phyloP scores from a whole-genome alignment of 768 basidiomycete species.

The Steccherinum ochraceum region DNA sequence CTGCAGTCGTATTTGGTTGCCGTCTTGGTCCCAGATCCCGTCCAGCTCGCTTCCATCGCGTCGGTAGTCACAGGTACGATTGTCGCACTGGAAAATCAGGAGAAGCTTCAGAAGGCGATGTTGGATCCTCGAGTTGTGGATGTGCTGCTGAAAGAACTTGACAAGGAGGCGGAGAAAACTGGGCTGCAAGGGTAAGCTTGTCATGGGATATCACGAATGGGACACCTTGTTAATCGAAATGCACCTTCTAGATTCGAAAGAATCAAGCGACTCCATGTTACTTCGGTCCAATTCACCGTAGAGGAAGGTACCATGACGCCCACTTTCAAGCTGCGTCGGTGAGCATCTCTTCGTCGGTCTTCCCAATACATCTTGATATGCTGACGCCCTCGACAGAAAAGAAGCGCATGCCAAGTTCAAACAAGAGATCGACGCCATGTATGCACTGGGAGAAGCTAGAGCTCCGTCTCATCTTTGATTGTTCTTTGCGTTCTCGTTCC shows the following conservation, averaged over 20 bases:
- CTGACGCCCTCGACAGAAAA: conserved; percentile 38
- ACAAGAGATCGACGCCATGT: conserved; percentile 65
- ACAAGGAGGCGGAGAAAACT: conserved; percentile 52
- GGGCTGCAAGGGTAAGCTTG: conserved; percentile 82
- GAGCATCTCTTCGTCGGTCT: too few species aligned
- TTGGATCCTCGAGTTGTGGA: conserved; percentile 54
- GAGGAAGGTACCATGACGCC: conserved; percentile 86
- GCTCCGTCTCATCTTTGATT: too few species aligned
- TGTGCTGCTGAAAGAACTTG: conserved; percentile 50
- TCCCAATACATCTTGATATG: not conserved
- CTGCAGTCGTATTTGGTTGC: conserved; percentile 86
- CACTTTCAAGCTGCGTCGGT: conserved; percentile 80
- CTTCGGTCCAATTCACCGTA: conserved; percentile 63
- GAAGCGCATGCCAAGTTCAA: conserved; percentile 74
- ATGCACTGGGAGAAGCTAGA: conserved; percentile 27
- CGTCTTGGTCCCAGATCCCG: conserved; percentile 79
- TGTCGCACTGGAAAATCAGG: conserved; percentile 44
- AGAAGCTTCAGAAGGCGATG: conserved; percentile 44
- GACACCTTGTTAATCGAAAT: too few species aligned
- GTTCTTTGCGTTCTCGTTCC: too few species aligned
- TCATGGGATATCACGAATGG: too few species aligned
- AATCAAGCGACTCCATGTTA: conserved; percentile 77
- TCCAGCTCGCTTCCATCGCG: conserved; percentile 55
- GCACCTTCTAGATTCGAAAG: conserved; percentile 66
- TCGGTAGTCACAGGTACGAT: conserved; percentile 44